Percentiles rank a stretch among this genome's conserved stretches.
These are phyloP conservation scores for Bimuria novae-zelandiae DNA, from an alignment of 2,329 filamentous ascomycete genomes.

Conservation along the genomic window DNA sequence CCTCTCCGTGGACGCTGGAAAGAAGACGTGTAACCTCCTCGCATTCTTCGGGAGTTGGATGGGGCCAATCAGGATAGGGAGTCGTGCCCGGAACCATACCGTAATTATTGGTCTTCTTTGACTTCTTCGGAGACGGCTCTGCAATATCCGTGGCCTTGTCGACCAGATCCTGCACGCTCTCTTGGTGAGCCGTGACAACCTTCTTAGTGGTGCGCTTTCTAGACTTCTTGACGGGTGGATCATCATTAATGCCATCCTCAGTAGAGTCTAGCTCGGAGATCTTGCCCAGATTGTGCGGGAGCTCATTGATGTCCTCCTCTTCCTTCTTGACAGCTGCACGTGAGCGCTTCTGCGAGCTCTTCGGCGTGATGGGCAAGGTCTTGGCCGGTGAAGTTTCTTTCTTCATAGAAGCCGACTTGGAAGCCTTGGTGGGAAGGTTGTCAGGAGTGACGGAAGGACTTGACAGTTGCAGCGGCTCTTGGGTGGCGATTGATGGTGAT, in stretches of 20 bases:
- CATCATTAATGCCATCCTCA: constrained; percentile 12
- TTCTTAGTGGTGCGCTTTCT: constrained; percentile 17
- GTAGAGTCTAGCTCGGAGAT: constrained; percentile 19
- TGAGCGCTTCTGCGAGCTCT: constrained; percentile 44
- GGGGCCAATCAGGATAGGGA: constrained; percentile 70
- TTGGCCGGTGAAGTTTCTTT: constrained; percentile 9
- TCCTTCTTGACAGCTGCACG: constrained; percentile 44
- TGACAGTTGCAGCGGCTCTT: constrained; percentile 47
- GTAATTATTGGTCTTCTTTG: constrained; percentile 51
- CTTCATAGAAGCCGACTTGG: background rate
- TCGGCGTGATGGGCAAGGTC: constrained; percentile 16
- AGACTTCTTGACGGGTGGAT: constrained; percentile 21
- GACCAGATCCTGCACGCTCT: constrained; percentile 28
- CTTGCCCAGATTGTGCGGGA: constrained; percentile 62
- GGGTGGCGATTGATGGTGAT: constrained; percentile 11
- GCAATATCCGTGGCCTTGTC: constrained; percentile 32
- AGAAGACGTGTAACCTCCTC: constrained; percentile 70
- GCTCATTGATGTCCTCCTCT: constrained; percentile 49
- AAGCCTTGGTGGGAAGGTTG: constrained; percentile 3
- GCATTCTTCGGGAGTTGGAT: constrained; percentile 71
- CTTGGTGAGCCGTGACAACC: constrained; percentile 15
- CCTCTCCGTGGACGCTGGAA: constrained; percentile 66
- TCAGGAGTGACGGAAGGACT: constrained; percentile 50
- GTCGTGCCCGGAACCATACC: constrained; percentile 55
- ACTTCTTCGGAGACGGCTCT: constrained; percentile 41